These are phyloP conservation scores for Pichia manshurica DNA, from an alignment of 805 yeast species.

Conservation along the genomic window DNA sequence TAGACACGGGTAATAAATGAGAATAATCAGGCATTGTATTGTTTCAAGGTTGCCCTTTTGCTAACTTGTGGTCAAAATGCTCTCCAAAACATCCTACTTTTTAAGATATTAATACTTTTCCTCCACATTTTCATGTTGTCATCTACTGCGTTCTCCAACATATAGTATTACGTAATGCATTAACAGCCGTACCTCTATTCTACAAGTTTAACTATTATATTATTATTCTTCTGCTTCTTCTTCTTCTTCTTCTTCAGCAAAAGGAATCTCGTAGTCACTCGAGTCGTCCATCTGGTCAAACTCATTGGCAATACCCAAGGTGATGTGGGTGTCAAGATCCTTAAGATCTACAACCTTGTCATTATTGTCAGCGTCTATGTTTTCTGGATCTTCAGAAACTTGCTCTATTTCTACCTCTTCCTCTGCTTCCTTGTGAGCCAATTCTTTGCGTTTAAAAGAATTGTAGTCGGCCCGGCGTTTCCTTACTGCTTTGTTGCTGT, in stretches of 20 bases:
- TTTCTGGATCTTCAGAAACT: slow-evolving; percentile 7
- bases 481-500: slow-evolving; percentile 2
- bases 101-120: too few species aligned
- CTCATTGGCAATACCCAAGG: slow-evolving; percentile 6
- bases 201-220: too few species aligned
- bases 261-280: slow-evolving; percentile 11
- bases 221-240: too few species aligned
- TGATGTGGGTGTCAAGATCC: background rate
- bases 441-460: background rate
- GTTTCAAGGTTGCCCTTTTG: too few species aligned
- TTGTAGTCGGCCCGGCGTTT: background rate
- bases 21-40: slow-evolving; percentile 3
- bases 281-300: background rate
- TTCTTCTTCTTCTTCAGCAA: slow-evolving; percentile 15
- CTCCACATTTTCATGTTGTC: too few species aligned
- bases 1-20: slow-evolving; percentile 65
- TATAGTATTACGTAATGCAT: too few species aligned
- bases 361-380: background rate
- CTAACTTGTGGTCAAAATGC: background rate
- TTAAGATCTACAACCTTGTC: slow-evolving; percentile 6
- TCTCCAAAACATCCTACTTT: too few species aligned
- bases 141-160: too few species aligned
- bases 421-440: background rate
- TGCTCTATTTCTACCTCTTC: slow-evolving; percentile 11
- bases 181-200: too few species aligned